Evolutionary conservation across 768 basidiomycete genomes (phyloP).

Genomic region (Termitomyces sp.): DNA sequence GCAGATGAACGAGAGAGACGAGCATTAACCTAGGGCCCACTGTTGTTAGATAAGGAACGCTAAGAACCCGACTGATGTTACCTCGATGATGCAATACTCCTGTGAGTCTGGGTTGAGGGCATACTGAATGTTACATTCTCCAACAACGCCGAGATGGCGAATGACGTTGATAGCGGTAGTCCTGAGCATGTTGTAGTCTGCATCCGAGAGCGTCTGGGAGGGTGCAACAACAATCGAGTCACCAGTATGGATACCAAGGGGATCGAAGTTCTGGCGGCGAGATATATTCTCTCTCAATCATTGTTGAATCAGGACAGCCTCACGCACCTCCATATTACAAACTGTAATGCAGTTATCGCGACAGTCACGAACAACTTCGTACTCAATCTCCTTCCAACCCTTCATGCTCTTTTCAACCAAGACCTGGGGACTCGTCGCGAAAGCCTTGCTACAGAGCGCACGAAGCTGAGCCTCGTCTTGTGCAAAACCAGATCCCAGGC

Average conservation of each 20-base stretch:
- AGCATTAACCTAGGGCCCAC: slow-evolving; percentile 64
- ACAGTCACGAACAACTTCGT: slow-evolving; percentile 97
- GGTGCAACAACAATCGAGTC: slow-evolving; percentile 98
- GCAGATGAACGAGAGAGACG: slow-evolving; percentile 97
- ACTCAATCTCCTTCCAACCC: slow-evolving; percentile 99
- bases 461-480: slow-evolving; percentile 86
- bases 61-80: slow-evolving; percentile 17
- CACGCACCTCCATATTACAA: slow-evolving; percentile 97
- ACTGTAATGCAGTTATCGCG: slow-evolving; percentile 98
- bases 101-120: slow-evolving; percentile 92
- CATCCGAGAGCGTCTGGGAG: slow-evolving; percentile 96
- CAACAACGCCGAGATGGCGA: slow-evolving; percentile 95
- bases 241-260: slow-evolving; percentile 96
- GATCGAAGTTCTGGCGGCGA: slow-evolving; percentile 85
- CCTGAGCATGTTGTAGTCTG: slow-evolving; percentile 99
- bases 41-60: background rate
- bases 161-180: slow-evolving; percentile 98
- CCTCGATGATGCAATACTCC: slow-evolving; percentile 99
- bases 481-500: slow-evolving; percentile 95
- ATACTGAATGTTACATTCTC: slow-evolving; percentile 99
- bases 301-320: background rate
- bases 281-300: background rate
- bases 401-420: slow-evolving; percentile 99
- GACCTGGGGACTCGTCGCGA: slow-evolving; percentile 96
- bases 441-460: slow-evolving; percentile 88